A percentile compares a stretch with the other conserved stretches of the same genome.
phyloP scores from a whole-genome alignment of 2,329 filamentous ascomycete genomes.

The Verticillium nubilum region DNA sequence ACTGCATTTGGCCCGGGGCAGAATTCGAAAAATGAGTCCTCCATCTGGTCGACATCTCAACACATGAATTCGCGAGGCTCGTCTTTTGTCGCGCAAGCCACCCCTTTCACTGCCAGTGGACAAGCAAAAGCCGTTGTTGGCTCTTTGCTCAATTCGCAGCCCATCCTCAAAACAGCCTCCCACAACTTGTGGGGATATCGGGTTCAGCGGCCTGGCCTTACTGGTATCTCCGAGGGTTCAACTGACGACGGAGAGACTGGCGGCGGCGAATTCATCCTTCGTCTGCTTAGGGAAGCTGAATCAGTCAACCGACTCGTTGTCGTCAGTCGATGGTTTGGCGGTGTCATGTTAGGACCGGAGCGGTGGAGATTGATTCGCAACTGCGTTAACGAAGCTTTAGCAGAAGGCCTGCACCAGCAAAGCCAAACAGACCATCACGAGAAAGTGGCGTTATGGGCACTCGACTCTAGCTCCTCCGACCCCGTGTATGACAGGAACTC shows the following conservation, averaged over 20 bases:
- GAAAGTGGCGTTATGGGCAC: slow-evolving; percentile 52
- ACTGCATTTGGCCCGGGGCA: slow-evolving; percentile 9
- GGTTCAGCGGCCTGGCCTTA: slow-evolving; percentile 10
- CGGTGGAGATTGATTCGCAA: slow-evolving; percentile 58
- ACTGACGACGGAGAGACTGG: slow-evolving; percentile 59
- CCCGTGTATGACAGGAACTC: not conserved
- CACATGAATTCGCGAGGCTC: slow-evolving; percentile 48
- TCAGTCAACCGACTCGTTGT: slow-evolving; percentile 50
- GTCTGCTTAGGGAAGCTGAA: slow-evolving; percentile 45
- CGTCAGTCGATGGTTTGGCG: slow-evolving; percentile 58
- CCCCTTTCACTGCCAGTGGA: slow-evolving; percentile 29
- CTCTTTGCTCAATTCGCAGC: slow-evolving; percentile 41
- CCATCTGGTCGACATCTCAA: slow-evolving; percentile 45
- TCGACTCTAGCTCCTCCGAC: slow-evolving; percentile 33
- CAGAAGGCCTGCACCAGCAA: slow-evolving; percentile 38
- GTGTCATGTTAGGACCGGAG: slow-evolving; percentile 55
- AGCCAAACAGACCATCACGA: slow-evolving; percentile 17
- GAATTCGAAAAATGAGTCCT: slow-evolving; percentile 6
- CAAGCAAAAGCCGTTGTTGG: slow-evolving; percentile 38
- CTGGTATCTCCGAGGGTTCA: slow-evolving; percentile 38
- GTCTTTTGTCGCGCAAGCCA: slow-evolving; percentile 51
- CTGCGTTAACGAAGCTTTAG: slow-evolving; percentile 48
- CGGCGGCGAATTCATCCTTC: slow-evolving; percentile 51
- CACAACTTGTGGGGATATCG: slow-evolving; percentile 56
- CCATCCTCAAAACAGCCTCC: slow-evolving; percentile 44